Base-by-base conservation (phyloP, 495 filamentous ascomycete species). In the Hypoxylon crocopeplum region DNA sequence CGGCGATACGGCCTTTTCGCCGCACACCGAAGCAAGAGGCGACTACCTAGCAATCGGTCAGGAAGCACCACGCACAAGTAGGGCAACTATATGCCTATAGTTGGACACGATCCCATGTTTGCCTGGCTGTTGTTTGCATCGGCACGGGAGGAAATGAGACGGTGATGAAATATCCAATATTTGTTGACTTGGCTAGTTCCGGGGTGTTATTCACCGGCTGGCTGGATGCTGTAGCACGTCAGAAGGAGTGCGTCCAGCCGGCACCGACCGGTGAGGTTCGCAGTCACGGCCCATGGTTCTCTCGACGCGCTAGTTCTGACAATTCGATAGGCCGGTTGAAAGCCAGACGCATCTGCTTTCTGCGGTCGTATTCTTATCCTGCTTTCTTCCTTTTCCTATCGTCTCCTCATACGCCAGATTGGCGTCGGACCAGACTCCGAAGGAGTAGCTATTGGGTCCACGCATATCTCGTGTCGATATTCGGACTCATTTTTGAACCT, bases 231-330 rank as follows among this genome's bases (percentile, higher is more conserved):
- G 61, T 59, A 55, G 20, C 44, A 64, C 54, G 44, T 32, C 37
- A 50, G 25, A 29, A 38, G 6, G 49, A 49, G 24, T 44, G 37
- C 45, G 39, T 52, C 55, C 36, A 40, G 44, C 49, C 36, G 34
- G 12, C 33, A 25, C 48, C 34, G 54, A 64, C 61, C 55, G 61
- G 61, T 59, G 48, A 44, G 49, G 24, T 64, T 41, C 13, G 32
- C 25, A 32, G 30, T 7, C 17, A 32, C 32, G 25, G 19, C 33
- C 34, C 25, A 17, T 33, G 33, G 16, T 30, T 39, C 33, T 40
- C 54, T 21, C 22, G n/a, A n/a, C n/a, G n/a, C n/a, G n/a, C n/a
- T n/a, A n/a, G n/a, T n/a, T n/a, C n/a, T n/a, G 10, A 19, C 13
- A 34, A 50, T 59, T 30, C 49, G 48, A 53, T 48, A 48, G 33